phyloP scores from a whole-genome alignment of 768 basidiomycete species.

The Macrolepiota dolichaula region DNA sequence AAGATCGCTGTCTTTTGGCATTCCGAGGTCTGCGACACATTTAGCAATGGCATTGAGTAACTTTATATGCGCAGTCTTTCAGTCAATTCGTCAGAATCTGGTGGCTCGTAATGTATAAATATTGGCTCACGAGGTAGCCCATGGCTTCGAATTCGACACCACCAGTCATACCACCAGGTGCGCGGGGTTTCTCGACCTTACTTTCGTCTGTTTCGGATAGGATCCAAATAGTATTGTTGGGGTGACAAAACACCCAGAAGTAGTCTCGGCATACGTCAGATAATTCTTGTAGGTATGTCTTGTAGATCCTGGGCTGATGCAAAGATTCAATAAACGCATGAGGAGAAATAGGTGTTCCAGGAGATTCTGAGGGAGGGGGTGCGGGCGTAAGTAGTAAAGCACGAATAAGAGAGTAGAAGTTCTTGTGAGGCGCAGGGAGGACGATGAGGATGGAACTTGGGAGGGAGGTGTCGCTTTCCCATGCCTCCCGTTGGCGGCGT shows the following conservation, averaged over 20 bases:
- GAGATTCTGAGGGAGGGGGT: conserved; percentile 30
- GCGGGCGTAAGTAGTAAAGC: conserved; percentile 61
- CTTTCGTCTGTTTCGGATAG: conserved; percentile 79
- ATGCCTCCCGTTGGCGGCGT: conserved; percentile 46
- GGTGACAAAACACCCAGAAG: conserved; percentile 97
- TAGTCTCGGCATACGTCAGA: conserved; percentile 91
- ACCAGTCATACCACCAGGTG: conserved; percentile 97
- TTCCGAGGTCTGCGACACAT: conserved; percentile 58
- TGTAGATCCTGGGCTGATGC: conserved; percentile 33
- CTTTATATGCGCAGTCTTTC: conserved; percentile 82
- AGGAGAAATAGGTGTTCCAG: conserved; percentile 36
- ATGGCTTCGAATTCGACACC: conserved; percentile 99
- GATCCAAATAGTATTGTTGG: conserved; percentile 89
- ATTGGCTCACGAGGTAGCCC: conserved; percentile 75
- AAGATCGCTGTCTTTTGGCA: conserved; percentile 65
- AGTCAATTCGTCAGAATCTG: neutral
- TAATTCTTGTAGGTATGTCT: conserved; percentile 41
- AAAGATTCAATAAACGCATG: conserved; percentile 73
- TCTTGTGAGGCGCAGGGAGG: conserved; percentile 72
- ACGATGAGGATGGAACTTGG: conserved; percentile 49
- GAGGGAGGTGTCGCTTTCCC: conserved; percentile 46
- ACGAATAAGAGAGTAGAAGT: conserved; percentile 70
- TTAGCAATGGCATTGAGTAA: conserved; percentile 80
- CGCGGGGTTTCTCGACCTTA: conserved; percentile 84
- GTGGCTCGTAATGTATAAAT: neutral